Evolutionary conservation across 371 early-diverging fungal genomes (phyloP).

Genomic region (Syncephalastrum sp.): DNA sequence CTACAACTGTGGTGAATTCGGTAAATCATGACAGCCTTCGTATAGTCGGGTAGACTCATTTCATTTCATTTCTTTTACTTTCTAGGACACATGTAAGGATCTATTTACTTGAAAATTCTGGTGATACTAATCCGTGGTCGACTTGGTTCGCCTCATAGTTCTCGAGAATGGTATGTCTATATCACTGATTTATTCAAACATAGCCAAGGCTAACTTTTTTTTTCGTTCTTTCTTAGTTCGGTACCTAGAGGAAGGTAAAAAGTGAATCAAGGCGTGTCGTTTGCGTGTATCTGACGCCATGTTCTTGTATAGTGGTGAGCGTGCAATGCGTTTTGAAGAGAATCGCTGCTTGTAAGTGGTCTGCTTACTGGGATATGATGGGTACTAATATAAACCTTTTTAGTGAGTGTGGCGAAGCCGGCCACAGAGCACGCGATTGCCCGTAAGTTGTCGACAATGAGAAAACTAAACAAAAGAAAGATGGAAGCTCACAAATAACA

Average conservation of each 20-base stretch:
- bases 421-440: slow-evolving; percentile 41
- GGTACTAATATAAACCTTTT: not conserved
- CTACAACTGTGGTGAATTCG: slow-evolving; percentile 45
- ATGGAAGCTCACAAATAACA: slow-evolving; percentile 1
- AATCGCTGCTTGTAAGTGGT: slow-evolving; percentile 42
- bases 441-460: slow-evolving; percentile 26
- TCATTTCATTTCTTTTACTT: not conserved
- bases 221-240: slow-evolving; percentile 19
- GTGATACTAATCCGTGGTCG: too few species aligned
- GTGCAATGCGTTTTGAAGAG: slow-evolving; percentile 41
- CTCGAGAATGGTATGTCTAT: slow-evolving; percentile 37
- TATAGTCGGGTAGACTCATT: not conserved
- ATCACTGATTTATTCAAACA: not conserved
- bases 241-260: slow-evolving; percentile 41
- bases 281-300: not conserved
- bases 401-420: slow-evolving; percentile 42
- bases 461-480: not conserved
- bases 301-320: slow-evolving; percentile 31
- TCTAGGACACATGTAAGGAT: slow-evolving; percentile 44
- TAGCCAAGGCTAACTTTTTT: not conserved
- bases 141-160: not conserved
- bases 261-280: not conserved
- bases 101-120: not conserved
- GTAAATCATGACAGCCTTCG: slow-evolving; percentile 12
- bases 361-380: not conserved